phyloP scores from a whole-genome alignment of 371 early-diverging fungal species.

The Mortierella sp. region DNA sequence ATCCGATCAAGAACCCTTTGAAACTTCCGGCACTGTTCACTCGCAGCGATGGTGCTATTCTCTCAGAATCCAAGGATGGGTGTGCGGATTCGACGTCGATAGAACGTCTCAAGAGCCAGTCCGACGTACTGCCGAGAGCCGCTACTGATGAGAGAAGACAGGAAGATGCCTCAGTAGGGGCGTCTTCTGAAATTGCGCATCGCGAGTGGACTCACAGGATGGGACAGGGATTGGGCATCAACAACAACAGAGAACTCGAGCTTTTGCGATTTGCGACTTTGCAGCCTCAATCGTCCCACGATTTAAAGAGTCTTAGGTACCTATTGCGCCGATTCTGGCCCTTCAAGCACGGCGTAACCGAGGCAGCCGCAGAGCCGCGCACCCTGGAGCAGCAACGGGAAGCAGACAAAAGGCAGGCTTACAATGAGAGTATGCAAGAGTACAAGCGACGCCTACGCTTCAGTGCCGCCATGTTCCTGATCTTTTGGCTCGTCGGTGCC shows the following conservation, averaged over 20 bases:
- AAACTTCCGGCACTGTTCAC: conserved; percentile 11
- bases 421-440: conserved; percentile 34
- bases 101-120: too few relatives aligned
- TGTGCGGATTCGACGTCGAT: background rate
- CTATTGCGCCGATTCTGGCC: background rate
- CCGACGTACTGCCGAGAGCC: too few relatives aligned
- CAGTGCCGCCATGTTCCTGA: conserved; percentile 19
- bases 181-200: too few relatives aligned
- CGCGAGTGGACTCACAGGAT: too few relatives aligned
- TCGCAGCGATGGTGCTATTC: background rate
- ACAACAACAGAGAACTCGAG: background rate
- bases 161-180: too few relatives aligned
- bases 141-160: too few relatives aligned
- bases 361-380: background rate
- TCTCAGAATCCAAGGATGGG: background rate
- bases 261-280: conserved; percentile 6
- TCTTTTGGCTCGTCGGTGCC: conserved; percentile 43
- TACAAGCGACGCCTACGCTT: conserved; percentile 26
- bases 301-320: background rate
- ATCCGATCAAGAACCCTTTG: background rate
- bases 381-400: conserved; percentile 23
- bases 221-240: too few relatives aligned
- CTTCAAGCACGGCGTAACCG: background rate
- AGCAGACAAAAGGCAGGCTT: conserved; percentile 14
- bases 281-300: background rate